Percentiles rank a stretch among this genome's conserved stretches.
Evolutionary conservation across 768 basidiomycete species (phyloP).

Genomic region (Agaricus sinodeliciosus): DNA sequence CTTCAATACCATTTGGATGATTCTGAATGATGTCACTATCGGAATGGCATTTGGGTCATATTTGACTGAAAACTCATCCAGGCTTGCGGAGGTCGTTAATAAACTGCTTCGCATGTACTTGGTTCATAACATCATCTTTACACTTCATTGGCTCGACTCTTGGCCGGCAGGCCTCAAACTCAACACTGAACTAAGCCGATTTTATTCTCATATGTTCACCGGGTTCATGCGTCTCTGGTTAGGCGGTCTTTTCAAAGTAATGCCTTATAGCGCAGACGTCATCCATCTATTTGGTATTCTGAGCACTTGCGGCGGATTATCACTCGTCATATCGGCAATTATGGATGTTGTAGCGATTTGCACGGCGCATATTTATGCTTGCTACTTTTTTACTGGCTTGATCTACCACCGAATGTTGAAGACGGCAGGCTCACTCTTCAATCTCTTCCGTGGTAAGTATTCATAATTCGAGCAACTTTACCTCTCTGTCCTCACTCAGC

Average conservation of each 20-base stretch:
- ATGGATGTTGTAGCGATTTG: constrained; percentile 14
- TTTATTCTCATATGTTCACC: constrained; percentile 72
- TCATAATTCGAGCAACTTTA: neutral
- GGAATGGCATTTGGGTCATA: constrained; percentile 70
- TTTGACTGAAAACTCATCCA: constrained; percentile 55
- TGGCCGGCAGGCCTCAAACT: constrained; percentile 98
- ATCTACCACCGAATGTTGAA: constrained; percentile 58
- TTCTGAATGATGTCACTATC: constrained; percentile 85
- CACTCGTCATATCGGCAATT: constrained; percentile 8
- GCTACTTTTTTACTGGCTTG: constrained; percentile 54
- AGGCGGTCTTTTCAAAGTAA: constrained; percentile 9
- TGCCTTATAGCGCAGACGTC: constrained; percentile 16
- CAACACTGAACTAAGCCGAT: constrained; percentile 86
- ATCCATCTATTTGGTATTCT: constrained; percentile 29
- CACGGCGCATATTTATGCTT: constrained; percentile 67
- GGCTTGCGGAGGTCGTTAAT: constrained; percentile 29
- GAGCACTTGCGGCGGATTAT: constrained; percentile 17
- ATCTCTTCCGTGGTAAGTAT: constrained; percentile 75
- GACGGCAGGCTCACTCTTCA: constrained; percentile 68
- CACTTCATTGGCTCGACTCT: constrained; percentile 79
- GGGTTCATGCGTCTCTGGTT: constrained; percentile 65
- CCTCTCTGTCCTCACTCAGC: neutral
- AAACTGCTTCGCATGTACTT: neutral
- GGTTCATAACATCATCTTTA: constrained; percentile 35
- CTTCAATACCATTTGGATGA: constrained; percentile 88